Conservation (phyloP, 805 yeast genomes). For the Lachancea thermotolerans region DNA sequence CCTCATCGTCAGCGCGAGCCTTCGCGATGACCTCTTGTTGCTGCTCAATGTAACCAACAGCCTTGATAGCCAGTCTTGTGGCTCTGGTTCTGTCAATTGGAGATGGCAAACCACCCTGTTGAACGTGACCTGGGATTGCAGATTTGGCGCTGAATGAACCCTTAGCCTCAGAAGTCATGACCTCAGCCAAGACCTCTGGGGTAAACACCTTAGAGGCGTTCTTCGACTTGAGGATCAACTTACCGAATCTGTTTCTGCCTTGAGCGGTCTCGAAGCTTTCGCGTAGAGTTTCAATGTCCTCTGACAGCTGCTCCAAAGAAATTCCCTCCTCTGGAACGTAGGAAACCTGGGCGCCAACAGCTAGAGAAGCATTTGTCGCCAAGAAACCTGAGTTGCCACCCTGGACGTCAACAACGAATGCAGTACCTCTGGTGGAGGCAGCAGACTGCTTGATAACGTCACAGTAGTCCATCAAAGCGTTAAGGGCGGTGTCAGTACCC, state of each 20-base stretch:
- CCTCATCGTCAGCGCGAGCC: conserved; percentile 30
- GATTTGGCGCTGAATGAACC: conserved; percentile 84
- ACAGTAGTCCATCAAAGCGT: conserved; percentile 83
- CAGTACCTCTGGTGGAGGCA: conserved; percentile 87
- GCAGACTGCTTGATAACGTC: conserved; percentile 94
- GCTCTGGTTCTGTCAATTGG: conserved; percentile 91
- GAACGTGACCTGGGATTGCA: conserved; percentile 97
- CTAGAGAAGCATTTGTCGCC: conserved; percentile 78
- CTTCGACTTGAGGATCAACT: conserved; percentile 76
- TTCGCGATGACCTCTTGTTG: conserved; percentile 23
- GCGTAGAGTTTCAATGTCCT: conserved; percentile 65
- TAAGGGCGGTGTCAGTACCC: conserved; percentile 94
- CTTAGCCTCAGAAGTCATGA: conserved; percentile 69
- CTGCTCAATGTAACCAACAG: conserved; percentile 77
- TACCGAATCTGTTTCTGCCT: conserved; percentile 80
- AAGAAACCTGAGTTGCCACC: conserved; percentile 96
- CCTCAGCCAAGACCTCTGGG: conserved; percentile 74
- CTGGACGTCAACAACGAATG: conserved; percentile 94
- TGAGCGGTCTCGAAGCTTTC: conserved; percentile 64
- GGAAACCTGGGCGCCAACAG: conserved; percentile 85
- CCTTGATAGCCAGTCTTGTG: conserved; percentile 81
- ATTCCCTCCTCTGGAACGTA: conserved; percentile 87
- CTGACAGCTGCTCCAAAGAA: conserved; percentile 56
- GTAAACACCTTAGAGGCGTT: conserved; percentile 76
- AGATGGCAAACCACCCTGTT: conserved; percentile 94